phyloP scores from a whole-genome alignment of 495 filamentous ascomycete genomes.

The Penicillium pulvis region DNA sequence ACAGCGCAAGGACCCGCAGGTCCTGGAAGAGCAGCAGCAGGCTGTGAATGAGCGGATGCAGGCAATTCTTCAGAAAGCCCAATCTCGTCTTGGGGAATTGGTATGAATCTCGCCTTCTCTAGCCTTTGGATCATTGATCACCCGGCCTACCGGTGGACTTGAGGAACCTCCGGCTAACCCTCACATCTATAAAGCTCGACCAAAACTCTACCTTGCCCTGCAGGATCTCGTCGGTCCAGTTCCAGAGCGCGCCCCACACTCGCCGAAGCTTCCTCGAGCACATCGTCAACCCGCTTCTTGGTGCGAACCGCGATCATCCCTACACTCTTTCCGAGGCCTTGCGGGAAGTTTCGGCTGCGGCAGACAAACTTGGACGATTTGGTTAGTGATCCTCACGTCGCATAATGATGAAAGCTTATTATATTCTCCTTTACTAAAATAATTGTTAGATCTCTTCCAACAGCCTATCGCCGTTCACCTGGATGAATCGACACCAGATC shows the following conservation, averaged over 20 bases:
- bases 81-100: slow-evolving; percentile 60
- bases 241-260: slow-evolving; percentile 78
- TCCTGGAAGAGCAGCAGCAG: slow-evolving; percentile 62
- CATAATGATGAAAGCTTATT: background rate
- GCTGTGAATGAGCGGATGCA: slow-evolving; percentile 62
- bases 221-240: slow-evolving; percentile 76
- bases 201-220: slow-evolving; percentile 77
- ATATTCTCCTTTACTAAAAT: slow-evolving; percentile 15
- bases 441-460: slow-evolving; percentile 75
- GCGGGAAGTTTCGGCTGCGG: slow-evolving; percentile 63
- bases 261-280: slow-evolving; percentile 76
- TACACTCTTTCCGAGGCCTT: slow-evolving; percentile 81
- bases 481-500: slow-evolving; percentile 64
- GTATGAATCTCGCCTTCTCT: slow-evolving; percentile 28
- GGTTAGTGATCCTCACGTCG: slow-evolving; percentile 53
- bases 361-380: slow-evolving; percentile 76
- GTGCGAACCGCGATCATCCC: slow-evolving; percentile 60
- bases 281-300: slow-evolving; percentile 75
- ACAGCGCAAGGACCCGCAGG: slow-evolving; percentile 60
- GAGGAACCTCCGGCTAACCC: slow-evolving; percentile 19
- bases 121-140: background rate
- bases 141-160: slow-evolving; percentile 3
- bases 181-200: slow-evolving; percentile 60
- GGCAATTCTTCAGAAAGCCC: slow-evolving; percentile 66
- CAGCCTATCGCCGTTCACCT: slow-evolving; percentile 78